Conservation (phyloP, 208 protist species). For the Crithidia bombi region DNA sequence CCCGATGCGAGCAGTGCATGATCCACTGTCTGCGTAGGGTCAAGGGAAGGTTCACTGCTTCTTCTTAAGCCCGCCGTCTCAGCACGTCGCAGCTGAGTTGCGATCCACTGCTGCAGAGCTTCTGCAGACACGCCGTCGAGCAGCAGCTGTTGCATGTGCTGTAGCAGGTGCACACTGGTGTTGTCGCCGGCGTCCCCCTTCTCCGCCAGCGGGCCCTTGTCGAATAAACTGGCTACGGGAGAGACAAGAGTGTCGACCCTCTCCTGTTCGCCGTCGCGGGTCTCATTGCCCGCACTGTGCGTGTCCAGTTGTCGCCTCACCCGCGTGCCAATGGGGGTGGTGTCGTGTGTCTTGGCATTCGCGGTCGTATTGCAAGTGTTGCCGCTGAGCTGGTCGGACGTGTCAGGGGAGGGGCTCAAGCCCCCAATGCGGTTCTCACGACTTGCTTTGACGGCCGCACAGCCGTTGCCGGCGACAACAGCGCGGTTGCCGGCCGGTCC, state of each 20-base stretch:
- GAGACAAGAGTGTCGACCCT: background rate
- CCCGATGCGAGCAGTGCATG: too few relatives aligned
- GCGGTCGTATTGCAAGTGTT: background rate
- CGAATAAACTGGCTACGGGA: background rate
- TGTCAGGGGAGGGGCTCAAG: background rate
- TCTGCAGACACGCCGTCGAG: slow-evolving; percentile 9
- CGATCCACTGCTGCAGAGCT: slow-evolving; percentile 33
- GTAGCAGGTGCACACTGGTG: slow-evolving; percentile 23
- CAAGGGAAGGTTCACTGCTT: background rate
- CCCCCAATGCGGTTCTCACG: slow-evolving; percentile 1
- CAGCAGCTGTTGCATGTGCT: slow-evolving; percentile 32
- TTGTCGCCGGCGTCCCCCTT: background rate
- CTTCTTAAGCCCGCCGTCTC: background rate
- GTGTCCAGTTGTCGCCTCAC: background rate
- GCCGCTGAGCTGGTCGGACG: background rate
- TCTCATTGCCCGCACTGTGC: background rate
- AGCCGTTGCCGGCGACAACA: slow-evolving; percentile 3
- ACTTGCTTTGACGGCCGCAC: slow-evolving; percentile 7
- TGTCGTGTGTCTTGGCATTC: background rate
- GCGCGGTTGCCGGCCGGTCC: background rate
- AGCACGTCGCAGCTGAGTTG: slow-evolving; percentile 17
- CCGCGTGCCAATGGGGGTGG: background rate
- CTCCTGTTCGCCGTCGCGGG: background rate
- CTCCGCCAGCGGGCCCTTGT: slow-evolving; percentile 4
- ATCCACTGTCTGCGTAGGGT: background rate